Base-by-base conservation (phyloP, 768 basidiomycete species). In the Scleroderma citrinum region DNA sequence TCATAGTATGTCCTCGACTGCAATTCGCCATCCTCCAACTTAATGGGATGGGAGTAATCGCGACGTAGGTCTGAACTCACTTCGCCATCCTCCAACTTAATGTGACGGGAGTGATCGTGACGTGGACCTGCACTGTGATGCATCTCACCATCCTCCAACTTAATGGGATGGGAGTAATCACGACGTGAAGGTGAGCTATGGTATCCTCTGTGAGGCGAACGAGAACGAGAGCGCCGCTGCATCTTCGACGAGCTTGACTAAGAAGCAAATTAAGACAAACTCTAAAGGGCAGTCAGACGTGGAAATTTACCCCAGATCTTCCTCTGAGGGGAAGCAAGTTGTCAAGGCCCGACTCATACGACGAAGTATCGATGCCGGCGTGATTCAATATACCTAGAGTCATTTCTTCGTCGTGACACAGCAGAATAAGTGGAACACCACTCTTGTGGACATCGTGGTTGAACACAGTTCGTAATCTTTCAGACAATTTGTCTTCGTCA, bases 331-430 rank as follows among this genome's bases (percentile, higher is more conserved):
- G 40, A 32, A 68, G 44, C 12, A 67, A 30, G 2, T 46, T 36
- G 1, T 50, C 49, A 32, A 81, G 60, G 3, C 75, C 75, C 10
- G 60, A 63, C 1, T 65, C 58, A 73, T 75, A 82, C 1, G 41
- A 38, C n/a, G 62, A 61, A 7, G 63, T 64, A 32, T 78, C 66
- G 16, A 81, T 59, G 11, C 72, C 74, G 12, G 74, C 63, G 26
- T 68, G 70, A 16, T 54, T 54, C 7, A 82, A 64, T 10, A 72
- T 61, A n/a, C 65, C 65, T 6, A 63, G 55, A 0, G 75, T 68
- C 52, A 71, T 59, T 35, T 68, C 59, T 49, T 72, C 67, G 23
- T 75, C 65, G 37, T 75, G 68, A 3, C 81, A 75, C 7, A 83
- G 68, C 5, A 82, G 59, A 21, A 82, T 55, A 44, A 72, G 57